Percentiles rank a stretch among this genome's conserved stretches.
Conservation (phyloP, 768 basidiomycete species). For the Leccinum ochraceum region DNA sequence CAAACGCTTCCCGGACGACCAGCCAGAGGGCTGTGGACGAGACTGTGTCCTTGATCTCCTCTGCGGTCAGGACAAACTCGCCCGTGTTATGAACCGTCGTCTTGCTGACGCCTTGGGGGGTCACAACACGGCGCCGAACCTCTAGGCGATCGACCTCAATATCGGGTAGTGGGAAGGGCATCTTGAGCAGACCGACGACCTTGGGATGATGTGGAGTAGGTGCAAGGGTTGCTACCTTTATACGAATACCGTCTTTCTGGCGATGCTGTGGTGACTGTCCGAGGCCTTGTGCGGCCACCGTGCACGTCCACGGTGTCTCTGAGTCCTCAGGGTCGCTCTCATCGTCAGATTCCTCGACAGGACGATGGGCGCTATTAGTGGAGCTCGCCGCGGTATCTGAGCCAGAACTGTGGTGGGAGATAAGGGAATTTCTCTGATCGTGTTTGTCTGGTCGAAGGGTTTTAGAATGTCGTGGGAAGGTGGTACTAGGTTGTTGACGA, state of each 20-base stretch:
- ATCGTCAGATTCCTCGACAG: conserved; percentile 54
- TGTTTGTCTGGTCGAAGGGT: conserved; percentile 10
- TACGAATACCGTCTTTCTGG: conserved; percentile 22
- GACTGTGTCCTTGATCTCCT: conserved; percentile 92
- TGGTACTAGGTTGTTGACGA: conserved; percentile 9
- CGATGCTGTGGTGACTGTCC: conserved; percentile 16
- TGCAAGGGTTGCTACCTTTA: conserved; percentile 82
- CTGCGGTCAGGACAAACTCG: conserved; percentile 68
- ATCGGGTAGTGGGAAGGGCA: conserved; percentile 87
- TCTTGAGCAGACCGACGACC: conserved; percentile 87
- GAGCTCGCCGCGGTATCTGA: conserved; percentile 33
- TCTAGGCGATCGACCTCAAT: conserved; percentile 66
- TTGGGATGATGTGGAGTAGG: conserved; percentile 97
- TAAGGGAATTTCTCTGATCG: conserved; percentile 40
- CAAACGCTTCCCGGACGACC: conserved; percentile 90
- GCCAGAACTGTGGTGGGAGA: conserved; percentile 42
- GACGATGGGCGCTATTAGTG: conserved; percentile 19
- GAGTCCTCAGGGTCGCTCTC: conserved; percentile 96
- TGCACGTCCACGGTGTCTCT: conserved; percentile 95
- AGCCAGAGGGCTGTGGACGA: conserved; percentile 89
- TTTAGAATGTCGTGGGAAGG: conserved; percentile 9
- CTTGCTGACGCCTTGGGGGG: conserved; percentile 27
- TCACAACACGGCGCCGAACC: conserved; percentile 50
- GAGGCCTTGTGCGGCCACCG: conserved; percentile 62
- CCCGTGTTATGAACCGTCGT: conserved; percentile 24